A percentile compares a stretch with the other conserved stretches of the same genome.
Evolutionary conservation across 1,284 basidiomycete species (phyloP).

Genomic region (Irpex lacteus): DNA sequence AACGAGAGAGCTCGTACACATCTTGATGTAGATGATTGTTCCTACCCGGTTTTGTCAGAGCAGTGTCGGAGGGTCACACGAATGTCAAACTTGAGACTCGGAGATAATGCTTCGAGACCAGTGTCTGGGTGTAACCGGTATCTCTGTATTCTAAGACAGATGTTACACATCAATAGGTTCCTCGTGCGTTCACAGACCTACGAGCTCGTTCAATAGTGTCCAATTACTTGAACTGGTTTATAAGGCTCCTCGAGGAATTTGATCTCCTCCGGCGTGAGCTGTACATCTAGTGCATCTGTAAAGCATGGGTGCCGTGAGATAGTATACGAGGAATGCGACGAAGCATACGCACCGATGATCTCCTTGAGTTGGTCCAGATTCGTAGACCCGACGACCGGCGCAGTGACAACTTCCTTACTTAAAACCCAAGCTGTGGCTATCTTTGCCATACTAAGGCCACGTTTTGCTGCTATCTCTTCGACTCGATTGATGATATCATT

Average conservation of each 20-base stretch:
- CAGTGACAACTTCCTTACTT: constrained; percentile 24
- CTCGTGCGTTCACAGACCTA: neutral
- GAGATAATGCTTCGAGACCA: too few species aligned
- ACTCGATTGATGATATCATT: constrained; percentile 29
- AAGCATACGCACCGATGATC: constrained; percentile 18
- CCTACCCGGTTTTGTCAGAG: too few species aligned
- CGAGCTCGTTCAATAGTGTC: constrained; percentile 4
- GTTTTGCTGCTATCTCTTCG: constrained; percentile 37
- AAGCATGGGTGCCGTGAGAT: neutral
- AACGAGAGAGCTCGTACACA: too few species aligned
- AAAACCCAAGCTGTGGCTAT: constrained; percentile 39
- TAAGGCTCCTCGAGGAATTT: constrained; percentile 13
- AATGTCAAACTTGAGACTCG: too few species aligned
- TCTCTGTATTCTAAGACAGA: too few species aligned
- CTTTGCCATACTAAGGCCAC: constrained; percentile 39
- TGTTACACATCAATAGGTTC: too few species aligned
- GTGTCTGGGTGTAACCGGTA: too few species aligned
- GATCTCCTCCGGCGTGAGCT: constrained; percentile 12
- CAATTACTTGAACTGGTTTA: constrained; percentile 1
- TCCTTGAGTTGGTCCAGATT: constrained; percentile 30
- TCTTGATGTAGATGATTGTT: too few species aligned
- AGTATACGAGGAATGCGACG: neutral
- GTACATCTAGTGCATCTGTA: neutral
- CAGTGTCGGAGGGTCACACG: too few species aligned
- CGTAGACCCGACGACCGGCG: constrained; percentile 35